These are phyloP conservation scores for Oehlia diaphana DNA, from an alignment of 192 early-diverging fungal genomes.

Conservation along the genomic window DNA sequence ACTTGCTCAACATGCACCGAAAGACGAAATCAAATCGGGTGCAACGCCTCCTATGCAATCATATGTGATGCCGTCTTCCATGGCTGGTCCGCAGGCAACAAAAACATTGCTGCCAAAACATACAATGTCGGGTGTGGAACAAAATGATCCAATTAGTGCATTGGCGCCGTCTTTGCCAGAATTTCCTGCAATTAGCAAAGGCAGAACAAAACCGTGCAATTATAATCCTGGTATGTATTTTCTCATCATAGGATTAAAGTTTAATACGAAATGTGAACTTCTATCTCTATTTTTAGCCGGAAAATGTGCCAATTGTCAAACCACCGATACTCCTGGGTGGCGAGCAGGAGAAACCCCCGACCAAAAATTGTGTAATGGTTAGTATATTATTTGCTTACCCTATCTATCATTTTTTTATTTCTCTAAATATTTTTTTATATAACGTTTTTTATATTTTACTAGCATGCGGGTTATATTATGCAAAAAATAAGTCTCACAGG, in stretches of 20 bases:
- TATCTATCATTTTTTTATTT: neutral
- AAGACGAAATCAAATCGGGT: neutral
- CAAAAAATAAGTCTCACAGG: slow-evolving; percentile 11
- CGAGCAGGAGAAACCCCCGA: slow-evolving; percentile 31
- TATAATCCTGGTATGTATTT: slow-evolving; percentile 8
- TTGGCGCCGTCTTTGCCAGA: neutral
- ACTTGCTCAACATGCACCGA: neutral
- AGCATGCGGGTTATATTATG: slow-evolving; percentile 25
- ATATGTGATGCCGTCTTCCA: neutral
- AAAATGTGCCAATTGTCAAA: slow-evolving; percentile 28
- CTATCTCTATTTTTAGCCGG: neutral
- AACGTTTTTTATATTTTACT: neutral
- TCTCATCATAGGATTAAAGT: neutral
- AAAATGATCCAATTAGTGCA: neutral
- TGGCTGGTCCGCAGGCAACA: neutral
- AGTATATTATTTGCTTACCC: neutral
- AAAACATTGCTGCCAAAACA: neutral
- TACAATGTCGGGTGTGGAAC: neutral
- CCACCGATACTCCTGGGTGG: slow-evolving; percentile 28
- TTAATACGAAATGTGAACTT: too few relatives aligned
- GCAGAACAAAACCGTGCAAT: slow-evolving; percentile 6
- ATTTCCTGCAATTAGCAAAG: neutral
- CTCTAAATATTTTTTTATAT: neutral
- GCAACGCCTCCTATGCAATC: neutral
- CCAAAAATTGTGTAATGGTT: slow-evolving; percentile 32